These are phyloP conservation scores for Hymenoscyphus fructigenus DNA, from an alignment of 2,329 filamentous ascomycete genomes.

Conservation along the genomic window DNA sequence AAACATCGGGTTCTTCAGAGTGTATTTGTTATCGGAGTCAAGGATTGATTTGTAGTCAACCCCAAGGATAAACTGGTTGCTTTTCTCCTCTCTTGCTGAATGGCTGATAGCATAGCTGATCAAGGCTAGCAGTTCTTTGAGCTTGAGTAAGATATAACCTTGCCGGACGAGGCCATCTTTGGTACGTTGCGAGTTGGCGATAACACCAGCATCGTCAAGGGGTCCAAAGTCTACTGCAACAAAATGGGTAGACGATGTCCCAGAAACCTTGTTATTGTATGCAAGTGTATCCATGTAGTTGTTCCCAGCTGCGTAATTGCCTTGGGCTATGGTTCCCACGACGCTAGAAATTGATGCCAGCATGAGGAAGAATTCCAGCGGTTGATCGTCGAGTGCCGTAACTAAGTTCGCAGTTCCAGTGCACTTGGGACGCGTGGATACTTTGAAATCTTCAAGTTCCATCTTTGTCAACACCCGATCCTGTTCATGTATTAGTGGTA, in stretches of 20 bases:
- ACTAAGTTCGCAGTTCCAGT: conserved; percentile 20
- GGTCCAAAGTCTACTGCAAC: background rate
- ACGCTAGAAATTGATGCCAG: conserved; percentile 38
- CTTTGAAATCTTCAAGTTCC: conserved; percentile 17
- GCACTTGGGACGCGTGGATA: conserved; percentile 19
- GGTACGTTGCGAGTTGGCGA: conserved; percentile 7
- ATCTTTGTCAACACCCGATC: conserved; percentile 21
- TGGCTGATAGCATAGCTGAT: conserved; percentile 29
- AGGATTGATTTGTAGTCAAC: conserved; percentile 11
- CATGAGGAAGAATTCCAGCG: conserved; percentile 23
- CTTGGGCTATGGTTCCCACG: conserved; percentile 15
- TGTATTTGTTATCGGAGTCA: conserved; percentile 10
- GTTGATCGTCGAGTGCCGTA: conserved; percentile 6
- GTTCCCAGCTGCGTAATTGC: conserved; percentile 30
- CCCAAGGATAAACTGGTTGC: conserved; percentile 19
- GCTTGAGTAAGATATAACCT: conserved; percentile 22
- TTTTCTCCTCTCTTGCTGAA: conserved; percentile 21
- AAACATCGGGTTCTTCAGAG: conserved; percentile 14
- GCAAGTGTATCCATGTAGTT: conserved; percentile 27
- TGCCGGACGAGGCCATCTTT: conserved; percentile 17
- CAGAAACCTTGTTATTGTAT: conserved; percentile 4
- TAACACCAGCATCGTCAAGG: conserved; percentile 9
- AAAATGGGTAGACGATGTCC: too few species aligned
- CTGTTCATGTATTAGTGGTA: conserved; percentile 22
- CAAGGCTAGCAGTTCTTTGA: conserved; percentile 28